These are phyloP conservation scores for Apiotrichum brassicae DNA, from an alignment of 1,284 basidiomycete genomes.

Conservation along the genomic window DNA sequence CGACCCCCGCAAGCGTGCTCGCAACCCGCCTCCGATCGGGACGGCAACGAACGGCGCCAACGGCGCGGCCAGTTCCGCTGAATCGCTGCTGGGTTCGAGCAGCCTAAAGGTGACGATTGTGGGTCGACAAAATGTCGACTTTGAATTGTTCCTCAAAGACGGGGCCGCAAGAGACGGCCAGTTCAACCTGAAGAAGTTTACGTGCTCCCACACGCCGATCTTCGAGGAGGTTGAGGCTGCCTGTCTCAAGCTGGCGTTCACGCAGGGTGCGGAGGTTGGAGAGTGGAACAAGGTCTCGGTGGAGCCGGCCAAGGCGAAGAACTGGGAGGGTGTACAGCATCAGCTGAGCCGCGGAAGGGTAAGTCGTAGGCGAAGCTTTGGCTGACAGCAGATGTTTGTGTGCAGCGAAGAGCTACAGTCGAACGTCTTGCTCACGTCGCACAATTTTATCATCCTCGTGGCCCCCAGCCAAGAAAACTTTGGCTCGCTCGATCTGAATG, in stretches of 20 bases:
- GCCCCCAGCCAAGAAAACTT: conserved; percentile 1
- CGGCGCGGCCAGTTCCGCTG: too few species aligned
- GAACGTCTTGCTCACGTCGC: conserved; percentile 1
- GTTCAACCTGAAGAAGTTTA: background rate
- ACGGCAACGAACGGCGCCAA: too few species aligned
- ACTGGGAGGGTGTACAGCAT: conserved; percentile 4
- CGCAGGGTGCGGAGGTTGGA: conserved; percentile 11
- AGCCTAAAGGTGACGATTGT: background rate
- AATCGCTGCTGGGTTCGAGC: too few species aligned
- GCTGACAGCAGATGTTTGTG: conserved; percentile 16
- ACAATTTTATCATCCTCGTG: conserved; percentile 21
- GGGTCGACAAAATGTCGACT: background rate
- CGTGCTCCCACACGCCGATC: background rate
- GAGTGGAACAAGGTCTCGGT: conserved; percentile 16
- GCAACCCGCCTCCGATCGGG: background rate
- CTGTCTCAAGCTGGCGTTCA: conserved; percentile 5
- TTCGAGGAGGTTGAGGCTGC: background rate
- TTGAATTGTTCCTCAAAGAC: background rate
- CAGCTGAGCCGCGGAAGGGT: background rate
- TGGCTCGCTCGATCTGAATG: conserved; percentile 1
- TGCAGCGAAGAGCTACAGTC: conserved; percentile 13
- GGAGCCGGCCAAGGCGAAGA: background rate
- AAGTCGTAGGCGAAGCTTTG: background rate
- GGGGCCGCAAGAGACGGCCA: background rate
- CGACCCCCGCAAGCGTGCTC: conserved; percentile 2